phyloP scores from a whole-genome alignment of 2,329 filamentous ascomycete species.

The Aspergillus pseudoterreus region DNA sequence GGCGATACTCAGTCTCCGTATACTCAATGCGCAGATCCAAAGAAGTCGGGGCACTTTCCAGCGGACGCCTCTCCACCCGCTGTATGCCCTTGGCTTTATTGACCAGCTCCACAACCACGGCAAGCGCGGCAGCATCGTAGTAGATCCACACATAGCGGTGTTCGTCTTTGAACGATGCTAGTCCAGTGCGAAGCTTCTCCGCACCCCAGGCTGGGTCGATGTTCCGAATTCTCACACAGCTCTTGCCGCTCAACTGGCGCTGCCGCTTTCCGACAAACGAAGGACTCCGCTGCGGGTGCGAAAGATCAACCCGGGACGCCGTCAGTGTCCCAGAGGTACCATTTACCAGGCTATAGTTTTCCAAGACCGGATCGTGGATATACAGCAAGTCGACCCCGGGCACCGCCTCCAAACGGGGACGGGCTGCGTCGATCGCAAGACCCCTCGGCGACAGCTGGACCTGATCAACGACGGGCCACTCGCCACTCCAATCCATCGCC shows the following conservation, averaged over 20 bases:
- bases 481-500: neutral
- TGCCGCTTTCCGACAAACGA: neutral
- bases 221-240: neutral
- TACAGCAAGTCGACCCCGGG: neutral
- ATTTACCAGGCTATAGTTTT: neutral
- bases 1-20: too few species aligned
- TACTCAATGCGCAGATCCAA: too few species aligned
- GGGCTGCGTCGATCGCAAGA: neutral
- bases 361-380: neutral
- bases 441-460: neutral
- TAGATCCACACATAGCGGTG: neutral
- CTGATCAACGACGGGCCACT: neutral
- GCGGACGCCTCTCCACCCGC: too few species aligned
- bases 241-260: neutral
- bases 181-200: neutral
- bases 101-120: too few species aligned
- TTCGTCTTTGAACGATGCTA: neutral
- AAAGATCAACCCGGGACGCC: neutral
- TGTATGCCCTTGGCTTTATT: too few species aligned
- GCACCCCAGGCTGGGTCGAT: neutral
- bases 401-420: neutral
- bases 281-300: neutral
- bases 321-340: neutral
- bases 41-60: too few species aligned
- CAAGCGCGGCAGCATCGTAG: neutral